A percentile compares a stretch with the other conserved stretches of the same genome.
Conservation (phyloP, 345 rosid species). For the Aquilaria yunnanensis region DNA sequence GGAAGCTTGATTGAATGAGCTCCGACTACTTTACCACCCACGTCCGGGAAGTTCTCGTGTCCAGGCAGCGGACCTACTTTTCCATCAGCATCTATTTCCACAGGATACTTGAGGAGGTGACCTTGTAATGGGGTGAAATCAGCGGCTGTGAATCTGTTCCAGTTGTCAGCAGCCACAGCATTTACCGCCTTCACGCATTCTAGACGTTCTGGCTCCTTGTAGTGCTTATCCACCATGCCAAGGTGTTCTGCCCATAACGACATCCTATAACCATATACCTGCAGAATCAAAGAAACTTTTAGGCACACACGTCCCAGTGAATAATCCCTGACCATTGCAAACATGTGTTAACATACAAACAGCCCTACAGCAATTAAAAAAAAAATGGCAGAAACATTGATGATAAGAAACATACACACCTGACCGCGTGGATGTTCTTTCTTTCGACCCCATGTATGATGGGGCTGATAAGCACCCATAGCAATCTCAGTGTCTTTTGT, state of each 20-base stretch:
- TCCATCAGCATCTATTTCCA: slow-evolving; percentile 51
- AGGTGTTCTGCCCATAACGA: slow-evolving; percentile 96
- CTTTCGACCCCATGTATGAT: slow-evolving; percentile 54
- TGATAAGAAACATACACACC: slow-evolving; percentile 36
- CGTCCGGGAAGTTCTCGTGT: slow-evolving; percentile 71
- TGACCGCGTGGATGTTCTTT: slow-evolving; percentile 68
- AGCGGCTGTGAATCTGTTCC: slow-evolving; percentile 42
- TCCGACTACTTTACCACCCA: slow-evolving; percentile 80
- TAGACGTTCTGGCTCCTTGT: slow-evolving; percentile 44
- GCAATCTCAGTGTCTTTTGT: slow-evolving; percentile 91
- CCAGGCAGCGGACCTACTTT: slow-evolving; percentile 51
- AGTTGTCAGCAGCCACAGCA: slow-evolving; percentile 48
- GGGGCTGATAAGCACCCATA: slow-evolving; percentile 97
- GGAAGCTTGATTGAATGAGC: slow-evolving; percentile 46
- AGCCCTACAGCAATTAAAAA: not conserved
- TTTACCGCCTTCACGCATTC: slow-evolving; percentile 65
- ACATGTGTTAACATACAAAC: too few species aligned
- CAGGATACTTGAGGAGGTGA: slow-evolving; percentile 83
- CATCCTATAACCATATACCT: slow-evolving; percentile 92
- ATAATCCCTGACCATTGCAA: too few species aligned
- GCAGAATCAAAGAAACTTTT: slow-evolving; percentile 5
- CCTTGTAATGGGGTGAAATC: slow-evolving; percentile 44
- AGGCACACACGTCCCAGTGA: not conserved
- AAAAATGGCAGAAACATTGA: not conserved
- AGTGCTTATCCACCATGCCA: slow-evolving; percentile 33